Evolutionary conservation across 805 yeast species (phyloP), one percentile per base, ranked within the genome.

Genomic region (Candida palmyrensis): DNA sequence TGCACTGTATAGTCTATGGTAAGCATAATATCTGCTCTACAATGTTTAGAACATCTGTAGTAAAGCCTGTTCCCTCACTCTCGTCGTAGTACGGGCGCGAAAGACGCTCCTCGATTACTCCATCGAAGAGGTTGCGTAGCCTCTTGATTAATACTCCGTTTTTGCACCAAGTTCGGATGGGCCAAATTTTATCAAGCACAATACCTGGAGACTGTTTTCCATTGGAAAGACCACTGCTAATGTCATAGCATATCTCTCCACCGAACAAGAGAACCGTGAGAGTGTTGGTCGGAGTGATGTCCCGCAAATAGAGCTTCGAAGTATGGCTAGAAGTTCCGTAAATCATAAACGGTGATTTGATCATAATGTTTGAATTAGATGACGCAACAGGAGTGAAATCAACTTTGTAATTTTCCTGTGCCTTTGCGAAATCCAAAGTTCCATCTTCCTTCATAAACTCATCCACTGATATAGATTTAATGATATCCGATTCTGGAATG

Each of bases 151-250:
- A 60, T 2, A 90, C 95, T 1, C 89, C 97, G 47, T 89, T 86
- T 43, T 92, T 84, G 42, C 95, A 82, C 97, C 97, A 90, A 1
- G 96, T 86, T 40, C 85, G 69, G 9, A 90, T 70, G 1, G 96
- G 94, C 21, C 86, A 58, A 97, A 97, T 89, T n/a, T 71, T 71
- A 44, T 86, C 96, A 35, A 90, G 61, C 6, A 87, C 77, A 22
- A 92, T 74, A 15, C 97, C 97, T 0, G 96, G 94, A 0, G 88
- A 73, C 4, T 78, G 69, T 25, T 62, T 68, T 1, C 73, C 71
- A 5, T 55, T 49, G 1, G 72, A 62, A 0, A 68, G 53, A 20
- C 55, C 40, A 6, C 58, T 49, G 8, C 64, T 51, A 30, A 78
- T 43, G 44, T 82, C 85, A 50, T 79, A 82, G 25, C 66, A 55